Evolutionary conservation across 176 grass and related monocot genomes (phyloP), one percentile per base, ranked within the genome.

Genomic region (Urochloa ruziziensis): DNA sequence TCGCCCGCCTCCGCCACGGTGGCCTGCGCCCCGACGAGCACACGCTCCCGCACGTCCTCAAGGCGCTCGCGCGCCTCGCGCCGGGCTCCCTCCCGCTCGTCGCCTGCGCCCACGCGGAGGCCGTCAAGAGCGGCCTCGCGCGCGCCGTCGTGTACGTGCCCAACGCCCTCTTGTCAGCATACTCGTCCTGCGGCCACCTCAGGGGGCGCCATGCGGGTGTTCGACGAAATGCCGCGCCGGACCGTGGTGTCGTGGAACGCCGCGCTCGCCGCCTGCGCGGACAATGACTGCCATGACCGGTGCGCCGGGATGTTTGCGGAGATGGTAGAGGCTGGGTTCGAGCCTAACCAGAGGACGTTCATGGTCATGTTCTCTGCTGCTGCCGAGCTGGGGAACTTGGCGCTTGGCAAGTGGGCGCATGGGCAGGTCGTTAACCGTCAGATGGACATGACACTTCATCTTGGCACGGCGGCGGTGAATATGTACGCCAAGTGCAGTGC

Each of bases 211-310:
- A 72, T 58, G 28, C 73, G 70, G 81, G 13, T 89, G 86, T 94
- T 94, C 84, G 81, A 89, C 60, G 84, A 84, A 91, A 94, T 89
- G 92, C 21, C 51, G 27, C 60, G n/a, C 0, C 56, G 67, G 57
- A 87, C 92, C 15, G 43, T 89, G 19, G 89, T 91, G 35, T 94
- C 92, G 16, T 94, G 84, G 92, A 91, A 87, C 80, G 69, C 84
- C 0, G 75, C 65, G 2, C 74, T 94, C 48, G 82, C 86, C 0
- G 62, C 87, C 29, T 91, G 66, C 15, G 53, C 59, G 28, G 81
- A 76, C 10, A 87, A 89, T 2, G 42, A 27, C 0, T 1, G 30
- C 27, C 80, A 86, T 7, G 32, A 83, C 7, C 58, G 44, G 16
- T 91, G 77, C 19, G 7, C 40, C 0, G 16, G 51, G 2, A 9